Evolutionary conservation across 139 green algal species (phyloP), one percentile per base, ranked within the genome.

Genomic region (Parachlorella kessleri): DNA sequence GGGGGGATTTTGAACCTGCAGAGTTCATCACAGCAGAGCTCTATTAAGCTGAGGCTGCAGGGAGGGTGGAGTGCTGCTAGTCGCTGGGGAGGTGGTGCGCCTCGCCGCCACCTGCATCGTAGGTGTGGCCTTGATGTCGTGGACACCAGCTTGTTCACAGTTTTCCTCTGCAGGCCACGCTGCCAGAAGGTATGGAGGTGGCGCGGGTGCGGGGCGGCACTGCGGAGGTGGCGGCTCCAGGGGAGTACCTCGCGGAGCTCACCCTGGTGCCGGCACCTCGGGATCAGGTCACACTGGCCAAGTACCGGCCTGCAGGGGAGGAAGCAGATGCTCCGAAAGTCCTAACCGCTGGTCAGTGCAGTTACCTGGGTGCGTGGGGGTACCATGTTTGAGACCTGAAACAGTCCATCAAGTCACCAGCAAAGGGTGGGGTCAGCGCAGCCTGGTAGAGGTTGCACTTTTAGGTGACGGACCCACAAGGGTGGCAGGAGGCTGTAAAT

Each of bases 221-320:
- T 18, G 81, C 73, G 8, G n/a, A 28, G 42, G 70, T 88, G 65
- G 63, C 38, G 6, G 63, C 53, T 10, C 37, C 33, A 0, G 72
- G 75, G 41, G 72, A 85, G 36, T 89, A 77, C 66, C 70, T 66
- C 28, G 55, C 78, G 35, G 28, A 28, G 6, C 73, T 89, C 5
- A 82, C 75, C 2, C 81, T 89, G 54, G 84, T 87, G 65, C 84
- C 84, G 4, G 66, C 75, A 8, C 84, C 84, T 3, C 23, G 37
- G 41, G 55, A 79, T 23, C 35, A 77, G 3, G 72, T 84, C 26
- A 81, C 54, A 1, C 55, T 84, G 10, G 48, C 59, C 14, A 81
- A 81, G 63, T 84, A 73, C 42, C 32, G 66, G 2, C 70, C 72
- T n/a, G n/a, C n/a, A n/a, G n/a, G n/a, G n/a, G n/a, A n/a, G n/a